These are phyloP conservation scores for Mallotus nudiflorus DNA, from an alignment of 345 rosid genomes.

Conservation along the genomic window DNA sequence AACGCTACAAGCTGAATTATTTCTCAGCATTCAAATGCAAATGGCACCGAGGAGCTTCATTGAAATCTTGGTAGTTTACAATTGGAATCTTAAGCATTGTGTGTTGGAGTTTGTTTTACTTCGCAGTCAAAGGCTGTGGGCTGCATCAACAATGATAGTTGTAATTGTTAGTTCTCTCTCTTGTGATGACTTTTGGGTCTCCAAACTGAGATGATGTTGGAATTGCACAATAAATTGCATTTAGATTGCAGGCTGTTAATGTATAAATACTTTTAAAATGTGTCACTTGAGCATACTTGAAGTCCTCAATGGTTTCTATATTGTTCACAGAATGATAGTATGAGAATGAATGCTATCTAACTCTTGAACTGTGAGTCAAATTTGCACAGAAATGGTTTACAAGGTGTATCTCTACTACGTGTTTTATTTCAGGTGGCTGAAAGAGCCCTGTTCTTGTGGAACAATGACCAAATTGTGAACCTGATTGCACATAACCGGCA, in stretches of 20 bases:
- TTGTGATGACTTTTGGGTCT: no score
- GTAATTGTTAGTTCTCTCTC: neutral
- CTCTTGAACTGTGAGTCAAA: neutral
- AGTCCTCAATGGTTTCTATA: neutral
- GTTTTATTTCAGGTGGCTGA: conserved; percentile 74
- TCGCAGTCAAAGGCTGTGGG: neutral
- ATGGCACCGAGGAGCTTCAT: neutral
- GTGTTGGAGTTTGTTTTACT: neutral
- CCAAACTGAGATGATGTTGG: no score
- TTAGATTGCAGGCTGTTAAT: neutral
- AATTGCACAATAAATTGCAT: neutral
- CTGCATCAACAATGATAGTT: neutral
- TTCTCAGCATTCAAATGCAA: neutral
- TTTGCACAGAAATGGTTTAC: neutral
- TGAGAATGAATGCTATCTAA: neutral
- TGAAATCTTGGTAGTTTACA: neutral
- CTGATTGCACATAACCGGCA: conserved; percentile 67
- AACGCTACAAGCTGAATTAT: neutral
- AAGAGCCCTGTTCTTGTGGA: conserved; percentile 85
- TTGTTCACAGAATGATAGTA: neutral
- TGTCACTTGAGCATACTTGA: neutral
- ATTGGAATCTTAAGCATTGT: neutral
- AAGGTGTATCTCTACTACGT: neutral
- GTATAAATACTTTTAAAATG: neutral
- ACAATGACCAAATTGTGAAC: conserved; percentile 84